A percentile compares a stretch with the other conserved stretches of the same genome.
phyloP scores from a whole-genome alignment of 2,329 filamentous ascomycete genomes.

The Ceratocystis diversiconidia region DNA sequence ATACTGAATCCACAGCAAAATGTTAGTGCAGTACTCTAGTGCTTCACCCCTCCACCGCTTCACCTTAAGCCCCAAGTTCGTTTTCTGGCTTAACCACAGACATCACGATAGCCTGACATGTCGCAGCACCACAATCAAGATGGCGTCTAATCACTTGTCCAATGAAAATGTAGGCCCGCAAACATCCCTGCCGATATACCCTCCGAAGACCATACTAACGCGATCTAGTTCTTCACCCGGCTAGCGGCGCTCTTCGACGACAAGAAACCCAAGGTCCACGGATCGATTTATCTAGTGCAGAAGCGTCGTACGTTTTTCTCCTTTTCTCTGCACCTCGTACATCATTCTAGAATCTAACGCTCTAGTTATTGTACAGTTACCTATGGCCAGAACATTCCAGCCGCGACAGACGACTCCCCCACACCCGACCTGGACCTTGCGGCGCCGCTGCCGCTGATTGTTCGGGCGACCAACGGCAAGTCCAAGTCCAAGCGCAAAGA shows the following conservation, averaged over 20 bases:
- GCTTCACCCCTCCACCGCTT: background rate
- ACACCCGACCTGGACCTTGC: slow-evolving; percentile 47
- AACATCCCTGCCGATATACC: background rate
- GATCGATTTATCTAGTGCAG: slow-evolving; percentile 60
- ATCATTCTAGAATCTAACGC: background rate
- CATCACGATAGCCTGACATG: background rate
- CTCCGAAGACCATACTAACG: background rate
- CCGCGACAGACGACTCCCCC: slow-evolving; percentile 34
- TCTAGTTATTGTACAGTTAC: slow-evolving; percentile 27
- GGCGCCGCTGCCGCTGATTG: slow-evolving; percentile 54
- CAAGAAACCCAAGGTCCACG: slow-evolving; percentile 55
- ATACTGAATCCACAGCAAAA: background rate
- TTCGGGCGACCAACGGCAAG: slow-evolving; percentile 75
- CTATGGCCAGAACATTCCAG: slow-evolving; percentile 30
- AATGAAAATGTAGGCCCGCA: slow-evolving; percentile 43
- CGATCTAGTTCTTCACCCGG: slow-evolving; percentile 11
- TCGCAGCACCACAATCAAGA: slow-evolving; percentile 3
- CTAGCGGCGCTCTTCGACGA: slow-evolving; percentile 46
- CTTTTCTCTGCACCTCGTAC: too few relatives aligned
- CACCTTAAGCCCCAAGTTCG: slow-evolving; percentile 6
- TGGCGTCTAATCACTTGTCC: slow-evolving; percentile 32
- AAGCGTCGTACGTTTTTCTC: slow-evolving; percentile 48
- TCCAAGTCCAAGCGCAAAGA: slow-evolving; percentile 40
- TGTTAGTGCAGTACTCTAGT: background rate
- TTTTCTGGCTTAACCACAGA: background rate